A percentile compares a stretch with the other conserved stretches of the same genome.
phyloP scores from a whole-genome alignment of 2,329 filamentous ascomycete species.

The Phaeosphaeria sp. region DNA sequence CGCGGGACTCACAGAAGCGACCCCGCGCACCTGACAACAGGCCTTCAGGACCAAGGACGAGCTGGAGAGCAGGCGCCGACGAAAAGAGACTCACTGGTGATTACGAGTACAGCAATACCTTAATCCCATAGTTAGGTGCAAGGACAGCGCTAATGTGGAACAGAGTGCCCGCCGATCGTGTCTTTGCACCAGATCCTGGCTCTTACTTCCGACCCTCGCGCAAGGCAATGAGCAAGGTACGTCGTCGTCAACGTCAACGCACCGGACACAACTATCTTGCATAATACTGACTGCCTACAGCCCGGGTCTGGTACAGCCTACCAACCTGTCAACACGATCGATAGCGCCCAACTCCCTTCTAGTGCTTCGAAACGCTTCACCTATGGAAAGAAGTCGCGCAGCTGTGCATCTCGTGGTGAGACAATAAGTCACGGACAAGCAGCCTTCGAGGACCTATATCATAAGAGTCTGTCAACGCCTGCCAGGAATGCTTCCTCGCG shows the following conservation, averaged over 20 bases:
- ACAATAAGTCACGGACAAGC: neutral
- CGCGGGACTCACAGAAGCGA: neutral
- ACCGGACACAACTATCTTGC: too few relatives aligned
- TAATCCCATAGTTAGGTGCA: neutral
- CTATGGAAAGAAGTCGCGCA: constrained; percentile 17
- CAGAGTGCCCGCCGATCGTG: constrained; percentile 27
- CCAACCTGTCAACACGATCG: constrained; percentile 5
- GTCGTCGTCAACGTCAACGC: too few relatives aligned
- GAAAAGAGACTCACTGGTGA: constrained; percentile 23
- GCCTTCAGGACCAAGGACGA: neutral
- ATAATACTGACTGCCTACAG: constrained; percentile 6
- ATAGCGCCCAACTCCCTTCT: constrained; percentile 2
- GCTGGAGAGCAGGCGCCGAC: constrained; percentile 11
- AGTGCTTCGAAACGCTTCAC: constrained; percentile 12
- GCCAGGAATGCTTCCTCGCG: neutral
- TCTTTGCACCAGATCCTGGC: constrained; percentile 16
- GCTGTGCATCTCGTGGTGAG: constrained; percentile 7
- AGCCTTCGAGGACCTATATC: neutral
- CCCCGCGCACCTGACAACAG: neutral
- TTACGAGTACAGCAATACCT: constrained; percentile 16
- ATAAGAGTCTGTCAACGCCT: constrained; percentile 1
- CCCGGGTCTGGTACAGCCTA: neutral
- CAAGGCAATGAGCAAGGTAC: constrained; percentile 13
- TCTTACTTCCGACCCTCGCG: neutral
- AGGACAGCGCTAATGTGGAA: constrained; percentile 11